Percentiles rank a stretch among this genome's conserved stretches.
These are phyloP conservation scores for Pyrenochaeta sp. DNA, from an alignment of 2,329 filamentous ascomycete genomes.

Conservation along the genomic window DNA sequence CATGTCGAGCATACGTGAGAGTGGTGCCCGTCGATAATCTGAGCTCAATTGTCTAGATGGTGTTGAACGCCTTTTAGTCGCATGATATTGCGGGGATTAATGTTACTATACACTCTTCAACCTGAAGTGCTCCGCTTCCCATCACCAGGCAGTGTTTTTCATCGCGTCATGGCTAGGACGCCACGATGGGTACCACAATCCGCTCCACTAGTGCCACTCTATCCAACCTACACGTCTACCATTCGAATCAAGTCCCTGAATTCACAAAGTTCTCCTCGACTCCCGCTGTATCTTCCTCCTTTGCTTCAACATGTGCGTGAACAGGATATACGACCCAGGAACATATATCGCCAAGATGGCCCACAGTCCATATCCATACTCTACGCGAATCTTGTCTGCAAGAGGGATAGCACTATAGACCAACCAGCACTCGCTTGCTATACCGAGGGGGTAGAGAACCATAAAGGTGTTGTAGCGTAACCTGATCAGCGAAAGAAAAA, in stretches of 20 bases:
- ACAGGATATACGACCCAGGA: constrained; percentile 83
- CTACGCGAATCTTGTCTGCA: constrained; percentile 59
- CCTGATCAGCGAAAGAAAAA: not conserved
- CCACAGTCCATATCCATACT: constrained; percentile 68
- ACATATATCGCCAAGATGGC: constrained; percentile 77
- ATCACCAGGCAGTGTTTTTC: no score
- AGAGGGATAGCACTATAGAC: constrained; percentile 75
- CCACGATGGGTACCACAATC: not conserved
- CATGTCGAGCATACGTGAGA: no score
- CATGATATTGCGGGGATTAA: no score
- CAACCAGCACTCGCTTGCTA: constrained; percentile 84
- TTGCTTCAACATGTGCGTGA: constrained; percentile 95
- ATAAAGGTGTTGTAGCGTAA: constrained; percentile 83
- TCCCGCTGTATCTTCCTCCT: constrained; percentile 74
- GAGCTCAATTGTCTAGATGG: no score
- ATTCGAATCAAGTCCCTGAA: not conserved
- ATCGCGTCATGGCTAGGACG: no score
- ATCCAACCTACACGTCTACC: not conserved
- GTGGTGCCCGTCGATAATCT: no score
- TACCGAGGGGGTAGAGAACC: constrained; percentile 90
- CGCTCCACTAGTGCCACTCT: not conserved
- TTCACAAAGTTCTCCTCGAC: not conserved
- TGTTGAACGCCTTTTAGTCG: no score
- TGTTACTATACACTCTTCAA: no score
- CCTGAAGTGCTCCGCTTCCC: no score